Percentiles rank a stretch among this genome's conserved stretches.
Conservation (phyloP, 2,329 filamentous ascomycete species). For the Rachicladosporium sp. region DNA sequence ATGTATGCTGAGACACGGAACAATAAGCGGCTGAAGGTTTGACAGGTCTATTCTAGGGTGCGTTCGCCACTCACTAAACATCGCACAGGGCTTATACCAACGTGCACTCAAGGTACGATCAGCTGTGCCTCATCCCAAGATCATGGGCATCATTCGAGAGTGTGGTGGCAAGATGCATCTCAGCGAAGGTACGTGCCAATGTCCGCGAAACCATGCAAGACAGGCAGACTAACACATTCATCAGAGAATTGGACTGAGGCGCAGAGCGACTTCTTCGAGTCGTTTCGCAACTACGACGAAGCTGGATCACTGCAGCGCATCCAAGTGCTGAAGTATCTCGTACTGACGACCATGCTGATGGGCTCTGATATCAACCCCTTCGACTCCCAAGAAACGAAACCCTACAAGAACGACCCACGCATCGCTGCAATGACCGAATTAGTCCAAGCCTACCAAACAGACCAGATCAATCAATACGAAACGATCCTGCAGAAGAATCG, state of each 20-base stretch:
- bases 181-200: constrained; percentile 56
- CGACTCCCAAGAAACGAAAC: constrained; percentile 96
- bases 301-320: constrained; percentile 92
- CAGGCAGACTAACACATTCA: constrained; percentile 12
- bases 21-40: constrained; percentile 84
- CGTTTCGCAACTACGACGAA: constrained; percentile 97
- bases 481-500: constrained; percentile 74
- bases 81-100: constrained; percentile 60
- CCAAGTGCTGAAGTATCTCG: constrained; percentile 91
- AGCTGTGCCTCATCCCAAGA: constrained; percentile 95
- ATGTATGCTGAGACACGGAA: constrained; percentile 97
- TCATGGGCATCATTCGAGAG: constrained; percentile 97
- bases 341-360: constrained; percentile 96
- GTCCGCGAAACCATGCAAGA: constrained; percentile 6
- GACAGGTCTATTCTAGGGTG: constrained; percentile 9
- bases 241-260: constrained; percentile 93
- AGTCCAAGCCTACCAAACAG: constrained; percentile 89
- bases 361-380: constrained; percentile 98
- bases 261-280: constrained; percentile 96
- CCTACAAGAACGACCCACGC: constrained; percentile 88
- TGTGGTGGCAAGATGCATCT: constrained; percentile 99
- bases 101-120: constrained; percentile 83
- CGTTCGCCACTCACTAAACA: not conserved
- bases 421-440: constrained; percentile 96
- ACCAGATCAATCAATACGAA: constrained; percentile 88